These are phyloP conservation scores for Fimicolochytrium jonesii DNA, from an alignment of 192 early-diverging fungal genomes.

Conservation along the genomic window DNA sequence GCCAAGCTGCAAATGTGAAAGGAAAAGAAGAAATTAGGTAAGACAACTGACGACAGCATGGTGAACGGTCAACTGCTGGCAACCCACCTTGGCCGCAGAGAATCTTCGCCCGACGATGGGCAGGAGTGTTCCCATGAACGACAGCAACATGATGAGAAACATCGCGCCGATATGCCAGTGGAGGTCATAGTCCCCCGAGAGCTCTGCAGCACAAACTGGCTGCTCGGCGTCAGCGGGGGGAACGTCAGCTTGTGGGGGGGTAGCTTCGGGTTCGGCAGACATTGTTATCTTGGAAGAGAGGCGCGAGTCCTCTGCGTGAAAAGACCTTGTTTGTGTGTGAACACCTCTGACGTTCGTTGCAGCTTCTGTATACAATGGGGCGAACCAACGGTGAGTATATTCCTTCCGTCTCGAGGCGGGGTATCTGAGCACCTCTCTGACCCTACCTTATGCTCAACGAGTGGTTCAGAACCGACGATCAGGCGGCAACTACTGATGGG, in stretches of 20 bases:
- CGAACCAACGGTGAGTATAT: no score
- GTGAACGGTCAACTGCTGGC: no score
- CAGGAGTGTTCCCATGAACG: conserved; percentile 20
- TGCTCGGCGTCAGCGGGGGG: background rate
- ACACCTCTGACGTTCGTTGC: no score
- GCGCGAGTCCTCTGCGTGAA: no score
- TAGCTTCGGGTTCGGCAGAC: background rate
- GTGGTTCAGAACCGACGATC: no score
- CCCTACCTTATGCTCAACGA: no score
- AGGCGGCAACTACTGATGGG: no score
- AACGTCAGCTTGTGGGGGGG: background rate
- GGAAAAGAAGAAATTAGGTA: background rate
- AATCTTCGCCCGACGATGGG: conserved; percentile 14
- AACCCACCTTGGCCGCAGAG: background rate
- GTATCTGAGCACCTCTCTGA: no score
- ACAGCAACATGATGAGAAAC: conserved; percentile 32
- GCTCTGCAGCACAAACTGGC: background rate
- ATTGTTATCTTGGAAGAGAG: no score
- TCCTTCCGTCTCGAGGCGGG: no score
- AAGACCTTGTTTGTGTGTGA: no score
- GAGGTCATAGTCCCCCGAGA: conserved; percentile 17
- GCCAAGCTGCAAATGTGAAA: background rate
- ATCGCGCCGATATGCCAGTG: conserved; percentile 24
- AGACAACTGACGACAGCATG: background rate
- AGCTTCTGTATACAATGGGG: no score